phyloP scores from a whole-genome alignment of 148 eudicot species.

The Salicornia ramosissima region DNA sequence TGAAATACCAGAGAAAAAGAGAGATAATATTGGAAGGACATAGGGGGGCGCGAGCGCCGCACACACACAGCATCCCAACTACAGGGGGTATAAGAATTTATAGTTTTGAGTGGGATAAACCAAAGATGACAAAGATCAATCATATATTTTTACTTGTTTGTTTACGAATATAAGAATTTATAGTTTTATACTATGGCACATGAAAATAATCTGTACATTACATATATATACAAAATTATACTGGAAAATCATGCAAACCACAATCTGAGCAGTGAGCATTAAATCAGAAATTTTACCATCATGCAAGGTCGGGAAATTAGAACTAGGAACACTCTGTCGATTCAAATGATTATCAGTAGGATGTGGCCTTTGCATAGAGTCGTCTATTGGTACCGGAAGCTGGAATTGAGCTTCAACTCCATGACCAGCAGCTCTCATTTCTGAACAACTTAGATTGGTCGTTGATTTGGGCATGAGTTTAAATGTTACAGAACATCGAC shows the following conservation, averaged over 20 bases:
- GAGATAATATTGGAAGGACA: too few relatives aligned
- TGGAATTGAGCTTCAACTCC: conserved; percentile 98
- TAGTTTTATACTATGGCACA: too few relatives aligned
- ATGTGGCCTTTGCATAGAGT: conserved; percentile 95
- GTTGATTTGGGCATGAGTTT: conserved; percentile 89
- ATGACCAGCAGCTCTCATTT: conserved; percentile 98
- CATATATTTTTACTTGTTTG: too few relatives aligned
- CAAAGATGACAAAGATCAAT: too few relatives aligned
- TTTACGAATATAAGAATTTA: neutral
- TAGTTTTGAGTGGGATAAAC: too few relatives aligned
- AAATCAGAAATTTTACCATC: conserved; percentile 51
- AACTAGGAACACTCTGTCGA: conserved; percentile 54
- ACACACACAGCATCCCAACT: too few relatives aligned
- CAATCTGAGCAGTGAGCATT: neutral
- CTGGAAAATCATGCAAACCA: neutral
- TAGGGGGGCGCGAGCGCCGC: too few relatives aligned
- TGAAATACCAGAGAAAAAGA: too few relatives aligned
- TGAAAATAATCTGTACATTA: neutral
- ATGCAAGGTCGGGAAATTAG: conserved; percentile 54
- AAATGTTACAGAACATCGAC: too few relatives aligned
- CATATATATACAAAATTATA: too few relatives aligned
- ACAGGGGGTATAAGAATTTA: too few relatives aligned
- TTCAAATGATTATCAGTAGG: conserved; percentile 63
- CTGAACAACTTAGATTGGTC: conserved; percentile 80
- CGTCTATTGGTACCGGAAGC: conserved; percentile 93